Percentiles rank a stretch among this genome's conserved stretches.
Conservation (phyloP, 108 stramenopile species). For the Chaetoceros muelleri region DNA sequence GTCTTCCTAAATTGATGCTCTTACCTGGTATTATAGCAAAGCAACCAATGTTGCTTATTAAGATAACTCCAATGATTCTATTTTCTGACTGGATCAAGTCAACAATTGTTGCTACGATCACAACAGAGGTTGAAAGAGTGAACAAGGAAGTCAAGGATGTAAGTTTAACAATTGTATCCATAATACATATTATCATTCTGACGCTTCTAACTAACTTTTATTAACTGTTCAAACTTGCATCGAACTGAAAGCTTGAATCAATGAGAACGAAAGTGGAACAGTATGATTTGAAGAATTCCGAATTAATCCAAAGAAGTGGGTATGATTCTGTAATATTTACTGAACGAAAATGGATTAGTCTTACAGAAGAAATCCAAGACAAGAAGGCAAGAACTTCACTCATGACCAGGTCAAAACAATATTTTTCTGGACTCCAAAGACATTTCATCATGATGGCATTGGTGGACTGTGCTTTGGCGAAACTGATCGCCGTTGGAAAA, state of each 20-base stretch:
- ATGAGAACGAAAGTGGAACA: constrained; percentile 73
- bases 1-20: constrained; percentile 67
- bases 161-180: background rate
- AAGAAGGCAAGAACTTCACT: constrained; percentile 47
- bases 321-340: constrained; percentile 61
- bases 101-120: constrained; percentile 51
- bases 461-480: constrained; percentile 80
- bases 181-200: background rate
- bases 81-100: constrained; percentile 64
- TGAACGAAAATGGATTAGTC: constrained; percentile 53
- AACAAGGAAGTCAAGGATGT: constrained; percentile 59
- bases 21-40: constrained; percentile 62
- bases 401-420: constrained; percentile 46
- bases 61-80: constrained; percentile 76
- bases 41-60: constrained; percentile 59
- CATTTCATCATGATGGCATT: constrained; percentile 74
- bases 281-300: constrained; percentile 83
- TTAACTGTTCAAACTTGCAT: background rate
- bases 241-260: constrained; percentile 8
- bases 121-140: constrained; percentile 48
- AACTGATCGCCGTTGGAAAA: constrained; percentile 57
- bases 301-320: constrained; percentile 63
- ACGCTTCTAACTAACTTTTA: background rate
- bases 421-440: constrained; percentile 68
- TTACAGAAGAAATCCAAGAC: constrained; percentile 62